A percentile compares a stretch with the other conserved stretches of the same genome.
Evolutionary conservation across 2,329 filamentous ascomycete species (phyloP).

Genomic region (Hypomyces perniciosus): DNA sequence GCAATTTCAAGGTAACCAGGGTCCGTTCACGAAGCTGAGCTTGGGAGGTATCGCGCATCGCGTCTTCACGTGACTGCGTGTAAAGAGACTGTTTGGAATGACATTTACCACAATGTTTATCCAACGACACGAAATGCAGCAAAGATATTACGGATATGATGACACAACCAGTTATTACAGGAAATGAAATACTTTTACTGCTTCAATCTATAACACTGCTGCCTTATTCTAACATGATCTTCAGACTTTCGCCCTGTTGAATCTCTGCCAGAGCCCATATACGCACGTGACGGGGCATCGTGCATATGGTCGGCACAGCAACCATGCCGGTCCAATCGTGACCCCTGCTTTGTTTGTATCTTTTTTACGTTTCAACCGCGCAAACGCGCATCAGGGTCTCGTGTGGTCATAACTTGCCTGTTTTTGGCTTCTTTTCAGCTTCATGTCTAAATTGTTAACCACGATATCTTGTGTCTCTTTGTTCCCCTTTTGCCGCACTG

Average conservation of each 20-base stretch:
- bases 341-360: slow-evolving; percentile 17
- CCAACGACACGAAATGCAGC: too few species aligned
- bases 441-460: not conserved
- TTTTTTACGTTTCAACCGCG: not conserved
- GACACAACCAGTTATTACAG: too few species aligned
- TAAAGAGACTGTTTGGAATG: slow-evolving; percentile 21
- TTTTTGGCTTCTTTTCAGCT: not conserved
- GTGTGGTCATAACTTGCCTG: slow-evolving; percentile 8
- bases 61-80: slow-evolving; percentile 31
- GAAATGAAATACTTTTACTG: too few species aligned
- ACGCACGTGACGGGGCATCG: slow-evolving; percentile 4
- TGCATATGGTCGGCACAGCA: slow-evolving; percentile 27
- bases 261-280: not conserved
- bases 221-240: not conserved
- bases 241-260: not conserved
- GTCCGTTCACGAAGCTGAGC: not conserved
- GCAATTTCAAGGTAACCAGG: not conserved
- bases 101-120: too few species aligned
- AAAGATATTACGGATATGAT: too few species aligned
- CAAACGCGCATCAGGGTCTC: slow-evolving; percentile 12
- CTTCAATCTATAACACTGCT: not conserved
- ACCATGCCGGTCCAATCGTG: slow-evolving; percentile 21
- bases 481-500: not conserved
- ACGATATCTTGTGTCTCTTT: not conserved
- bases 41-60: slow-evolving; percentile 23